Percentiles rank a stretch among this genome's conserved stretches.
Evolutionary conservation across 306 rosid species (phyloP).

Genomic region (Dryas drummondii): DNA sequence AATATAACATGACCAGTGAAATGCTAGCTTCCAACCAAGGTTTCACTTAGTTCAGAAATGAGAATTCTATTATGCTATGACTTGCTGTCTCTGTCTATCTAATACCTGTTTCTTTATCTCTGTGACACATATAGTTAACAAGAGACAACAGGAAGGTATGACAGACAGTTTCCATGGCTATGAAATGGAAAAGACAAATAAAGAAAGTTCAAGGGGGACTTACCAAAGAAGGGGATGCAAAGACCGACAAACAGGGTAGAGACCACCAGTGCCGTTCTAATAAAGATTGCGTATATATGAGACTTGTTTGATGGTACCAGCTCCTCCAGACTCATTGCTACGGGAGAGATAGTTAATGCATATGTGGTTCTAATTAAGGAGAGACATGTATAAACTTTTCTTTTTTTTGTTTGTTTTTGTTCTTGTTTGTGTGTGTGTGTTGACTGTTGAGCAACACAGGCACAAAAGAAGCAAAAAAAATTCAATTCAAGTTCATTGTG

Average conservation of each 20-base stretch:
- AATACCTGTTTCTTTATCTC: no score
- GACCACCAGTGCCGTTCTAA: conserved; percentile 78
- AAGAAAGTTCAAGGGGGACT: conserved; percentile 30
- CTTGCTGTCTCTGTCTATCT: no score
- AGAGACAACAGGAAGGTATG: background rate
- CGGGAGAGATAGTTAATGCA: conserved; percentile 96
- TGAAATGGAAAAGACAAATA: background rate
- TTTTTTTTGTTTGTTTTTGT: background rate
- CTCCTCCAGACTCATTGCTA: conserved; percentile 97
- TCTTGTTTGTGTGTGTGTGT: background rate
- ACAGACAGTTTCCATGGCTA: conserved; percentile 1
- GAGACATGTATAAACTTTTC: background rate
- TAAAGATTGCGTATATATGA: conserved; percentile 56
- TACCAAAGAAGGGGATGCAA: conserved; percentile 88
- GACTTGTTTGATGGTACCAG: conserved; percentile 80
- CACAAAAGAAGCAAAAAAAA: background rate
- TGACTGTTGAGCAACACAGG: background rate
- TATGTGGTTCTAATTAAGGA: conserved; percentile 73
- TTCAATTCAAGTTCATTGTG: background rate
- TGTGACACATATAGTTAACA: background rate
- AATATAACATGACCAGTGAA: no score
- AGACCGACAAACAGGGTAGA: conserved; percentile 85
- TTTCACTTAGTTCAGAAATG: no score
- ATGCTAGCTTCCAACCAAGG: no score
- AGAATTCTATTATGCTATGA: no score